phyloP scores from a whole-genome alignment of 2,329 filamentous ascomycete genomes.

The Nakataea oryzae region DNA sequence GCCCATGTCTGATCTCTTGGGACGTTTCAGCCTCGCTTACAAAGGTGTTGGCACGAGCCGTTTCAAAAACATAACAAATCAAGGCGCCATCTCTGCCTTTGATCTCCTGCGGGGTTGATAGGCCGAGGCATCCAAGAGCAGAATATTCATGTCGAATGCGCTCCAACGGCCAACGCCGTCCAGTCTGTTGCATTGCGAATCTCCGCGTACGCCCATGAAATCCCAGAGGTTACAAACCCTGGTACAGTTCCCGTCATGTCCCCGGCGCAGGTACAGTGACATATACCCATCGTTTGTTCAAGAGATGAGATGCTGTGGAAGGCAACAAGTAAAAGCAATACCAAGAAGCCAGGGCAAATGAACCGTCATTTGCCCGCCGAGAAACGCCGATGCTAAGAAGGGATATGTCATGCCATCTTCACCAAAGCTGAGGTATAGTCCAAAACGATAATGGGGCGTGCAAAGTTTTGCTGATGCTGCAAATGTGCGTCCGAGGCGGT shows the following conservation, averaged over 20 bases:
- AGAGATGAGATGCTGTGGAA: not conserved
- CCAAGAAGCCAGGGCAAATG: not conserved
- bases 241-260: not conserved
- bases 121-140: not conserved
- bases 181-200: not conserved
- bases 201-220: not conserved
- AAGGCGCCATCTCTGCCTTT: not conserved
- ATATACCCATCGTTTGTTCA: not conserved
- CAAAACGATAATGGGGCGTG: conserved; percentile 5
- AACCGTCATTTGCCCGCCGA: not conserved
- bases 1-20: not conserved
- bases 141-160: not conserved
- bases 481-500: conserved; percentile 3
- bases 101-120: not conserved
- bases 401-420: not conserved
- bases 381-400: not conserved
- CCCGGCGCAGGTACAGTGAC: not conserved
- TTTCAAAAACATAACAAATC: not conserved
- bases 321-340: not conserved
- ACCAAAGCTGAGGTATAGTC: not conserved
- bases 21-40: not conserved
- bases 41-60: not conserved
- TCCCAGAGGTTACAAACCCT: not conserved
- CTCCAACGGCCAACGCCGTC: no score
- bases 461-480: conserved; percentile 13